Percentiles rank a stretch among this genome's conserved stretches.
Evolutionary conservation across 805 yeast genomes (phyloP).

Genomic region (Candida peoriensis): DNA sequence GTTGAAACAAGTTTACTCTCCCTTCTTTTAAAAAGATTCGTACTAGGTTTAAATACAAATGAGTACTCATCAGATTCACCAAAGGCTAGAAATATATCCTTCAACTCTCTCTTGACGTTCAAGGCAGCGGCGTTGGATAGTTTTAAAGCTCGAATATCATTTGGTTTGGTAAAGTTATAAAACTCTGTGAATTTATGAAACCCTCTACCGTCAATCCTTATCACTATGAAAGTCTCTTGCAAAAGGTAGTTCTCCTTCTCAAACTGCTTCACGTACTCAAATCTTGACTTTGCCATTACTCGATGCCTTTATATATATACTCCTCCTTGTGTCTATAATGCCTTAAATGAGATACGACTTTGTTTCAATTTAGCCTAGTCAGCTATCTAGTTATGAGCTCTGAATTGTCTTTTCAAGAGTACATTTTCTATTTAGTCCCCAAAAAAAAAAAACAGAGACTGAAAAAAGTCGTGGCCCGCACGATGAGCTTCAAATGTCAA

Average conservation of each 20-base stretch:
- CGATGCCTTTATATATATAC: not conserved
- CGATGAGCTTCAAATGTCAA: constrained; percentile 8
- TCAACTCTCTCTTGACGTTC: constrained; percentile 54
- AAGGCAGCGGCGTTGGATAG: constrained; percentile 81
- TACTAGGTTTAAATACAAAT: constrained; percentile 60
- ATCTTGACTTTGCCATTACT: constrained; percentile 79
- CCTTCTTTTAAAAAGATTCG: constrained; percentile 76
- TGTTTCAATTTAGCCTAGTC: too few relatives aligned
- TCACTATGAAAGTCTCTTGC: constrained; percentile 76
- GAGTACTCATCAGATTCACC: constrained; percentile 97
- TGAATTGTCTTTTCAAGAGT: too few relatives aligned
- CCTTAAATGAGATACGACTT: not conserved
- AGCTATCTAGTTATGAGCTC: too few relatives aligned
- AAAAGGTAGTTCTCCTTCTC: constrained; percentile 70
- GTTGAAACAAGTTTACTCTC: constrained; percentile 75
- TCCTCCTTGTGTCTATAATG: not conserved
- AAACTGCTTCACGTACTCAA: constrained; percentile 79
- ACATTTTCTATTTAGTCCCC: too few relatives aligned
- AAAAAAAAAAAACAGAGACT: too few relatives aligned
- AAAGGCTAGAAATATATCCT: constrained; percentile 76
- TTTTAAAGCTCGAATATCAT: constrained; percentile 68
- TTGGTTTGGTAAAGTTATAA: constrained; percentile 82
- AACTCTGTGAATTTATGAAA: constrained; percentile 78
- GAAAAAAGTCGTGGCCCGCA: constrained; percentile 11
- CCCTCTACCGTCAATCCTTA: constrained; percentile 90